Base-by-base conservation (phyloP, 1,284 basidiomycete genomes). In the Psilocybe mexicana region DNA sequence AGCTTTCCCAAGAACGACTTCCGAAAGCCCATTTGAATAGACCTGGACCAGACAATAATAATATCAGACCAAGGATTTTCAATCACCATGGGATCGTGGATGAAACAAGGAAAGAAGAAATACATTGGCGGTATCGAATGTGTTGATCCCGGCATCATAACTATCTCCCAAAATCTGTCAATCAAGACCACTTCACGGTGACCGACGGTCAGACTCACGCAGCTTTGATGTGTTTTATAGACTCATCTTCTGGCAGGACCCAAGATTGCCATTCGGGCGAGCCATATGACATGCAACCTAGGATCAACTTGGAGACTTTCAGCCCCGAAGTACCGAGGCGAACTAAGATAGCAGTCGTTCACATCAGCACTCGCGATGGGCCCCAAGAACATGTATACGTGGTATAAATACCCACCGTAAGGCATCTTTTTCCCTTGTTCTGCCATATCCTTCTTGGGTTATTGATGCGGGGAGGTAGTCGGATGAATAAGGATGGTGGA, bases 1-100 rank as follows among this genome's bases (percentile, higher is more conserved):
- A 1, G 90, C 92, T 63, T 88, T 88, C 4, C 93, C 92, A 38
- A 94, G 79, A 60, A 92, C 83, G 26, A 82, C 69, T 70, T 94
- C 93, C 0, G 85, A 88, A n/a, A 78, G 71, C 4, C 90, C 91
- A 63, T 87, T 85, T 1, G 84, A 86, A 68, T 93, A 93, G 2
- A 78, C 73, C 81, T 83, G 52, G 3, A 18, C 18, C 18, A 18
- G 18, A 18, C 18, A 18, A 18, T 8, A 33, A 8, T 33, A 8
- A 6, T 38, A 52, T 6, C 62, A 33, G n/a, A 30, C 1, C 14
- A 6, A 36, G 40, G n/a, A 47, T 28, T 33, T 25, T 28, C 6
- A 14, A 40, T 14, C 38, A 40, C 14, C 38, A 40, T 40, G 38
- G 38, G 38, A 40, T 12, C 11, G 38, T 33, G 8, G 36, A 35